A percentile compares a stretch with the other conserved stretches of the same genome.
phyloP scores from a whole-genome alignment of 2,329 filamentous ascomycete species.

The Claviceps sp. region DNA sequence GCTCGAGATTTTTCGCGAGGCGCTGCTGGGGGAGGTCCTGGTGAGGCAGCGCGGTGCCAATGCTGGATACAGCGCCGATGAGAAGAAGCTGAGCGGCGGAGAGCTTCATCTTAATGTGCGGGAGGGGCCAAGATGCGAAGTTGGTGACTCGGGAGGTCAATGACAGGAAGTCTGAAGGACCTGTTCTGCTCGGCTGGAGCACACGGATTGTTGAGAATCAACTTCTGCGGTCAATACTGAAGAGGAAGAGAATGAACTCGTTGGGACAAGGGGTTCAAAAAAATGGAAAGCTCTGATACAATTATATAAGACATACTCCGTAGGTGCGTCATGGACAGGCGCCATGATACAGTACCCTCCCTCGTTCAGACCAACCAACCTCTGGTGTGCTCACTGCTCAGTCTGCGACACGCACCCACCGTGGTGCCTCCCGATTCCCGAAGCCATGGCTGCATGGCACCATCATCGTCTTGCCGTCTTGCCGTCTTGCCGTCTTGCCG shows the following conservation, averaged over 20 bases:
- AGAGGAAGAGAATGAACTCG: not conserved
- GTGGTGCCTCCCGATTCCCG: not conserved
- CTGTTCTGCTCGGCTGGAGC: too few species aligned
- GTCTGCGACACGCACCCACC: not conserved
- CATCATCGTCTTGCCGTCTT: not conserved
- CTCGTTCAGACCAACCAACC: not conserved
- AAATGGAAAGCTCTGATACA: not conserved
- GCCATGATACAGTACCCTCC: not conserved
- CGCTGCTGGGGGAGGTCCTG: constrained; percentile 42
- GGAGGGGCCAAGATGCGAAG: not conserved
- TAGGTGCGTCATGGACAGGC: not conserved
- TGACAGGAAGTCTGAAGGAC: not conserved
- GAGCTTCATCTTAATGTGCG: constrained; percentile 15
- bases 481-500: not conserved
- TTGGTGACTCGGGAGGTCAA: not conserved
- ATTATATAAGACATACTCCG: not conserved
- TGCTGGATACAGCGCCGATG: constrained; percentile 10
- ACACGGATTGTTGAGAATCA: too few species aligned
- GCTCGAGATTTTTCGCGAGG: constrained; percentile 33
- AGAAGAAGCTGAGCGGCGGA: constrained; percentile 14
- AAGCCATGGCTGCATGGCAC: not conserved
- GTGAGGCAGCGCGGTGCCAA: constrained; percentile 16
- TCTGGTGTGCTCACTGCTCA: not conserved
- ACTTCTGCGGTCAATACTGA: not conserved
- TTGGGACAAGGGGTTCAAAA: not conserved